Conservation (phyloP, 805 yeast genomes). For the Spathaspora sp. region DNA sequence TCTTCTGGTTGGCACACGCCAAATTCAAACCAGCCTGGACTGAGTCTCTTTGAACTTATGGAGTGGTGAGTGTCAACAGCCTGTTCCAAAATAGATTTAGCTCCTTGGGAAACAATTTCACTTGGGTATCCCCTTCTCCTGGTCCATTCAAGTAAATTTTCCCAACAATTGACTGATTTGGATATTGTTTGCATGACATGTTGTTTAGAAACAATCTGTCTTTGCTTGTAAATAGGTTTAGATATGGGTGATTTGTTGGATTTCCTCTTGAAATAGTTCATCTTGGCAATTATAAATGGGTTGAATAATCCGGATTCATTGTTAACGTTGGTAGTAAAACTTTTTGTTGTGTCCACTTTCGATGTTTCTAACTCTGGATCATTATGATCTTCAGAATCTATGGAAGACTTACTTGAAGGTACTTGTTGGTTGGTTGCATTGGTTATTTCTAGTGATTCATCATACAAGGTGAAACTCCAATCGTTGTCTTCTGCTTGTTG, state of each 20-base stretch:
- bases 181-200: not conserved
- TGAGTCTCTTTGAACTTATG: not conserved
- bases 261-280: slow-evolving; percentile 7
- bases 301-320: not conserved
- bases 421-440: not conserved
- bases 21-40: not conserved
- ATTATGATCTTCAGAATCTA: not conserved
- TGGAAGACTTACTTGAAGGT: not conserved
- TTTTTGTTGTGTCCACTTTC: not conserved
- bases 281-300: slow-evolving; percentile 4
- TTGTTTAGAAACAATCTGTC: not conserved
- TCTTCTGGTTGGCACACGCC: slow-evolving; percentile 5
- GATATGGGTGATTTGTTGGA: not conserved
- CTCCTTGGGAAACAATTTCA: not conserved
- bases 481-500: not conserved
- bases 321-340: not conserved
- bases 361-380: not conserved
- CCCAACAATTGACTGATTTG: not conserved
- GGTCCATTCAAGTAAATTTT: slow-evolving; percentile 3
- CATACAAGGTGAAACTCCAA: slow-evolving; percentile 7
- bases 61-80: not conserved
- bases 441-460: not conserved
- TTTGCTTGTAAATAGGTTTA: not conserved
- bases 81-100: not conserved
- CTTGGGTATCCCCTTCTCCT: slow-evolving; percentile 6